phyloP scores from a whole-genome alignment of 108 stramenopile genomes.

The Cyclotella baltica region DNA sequence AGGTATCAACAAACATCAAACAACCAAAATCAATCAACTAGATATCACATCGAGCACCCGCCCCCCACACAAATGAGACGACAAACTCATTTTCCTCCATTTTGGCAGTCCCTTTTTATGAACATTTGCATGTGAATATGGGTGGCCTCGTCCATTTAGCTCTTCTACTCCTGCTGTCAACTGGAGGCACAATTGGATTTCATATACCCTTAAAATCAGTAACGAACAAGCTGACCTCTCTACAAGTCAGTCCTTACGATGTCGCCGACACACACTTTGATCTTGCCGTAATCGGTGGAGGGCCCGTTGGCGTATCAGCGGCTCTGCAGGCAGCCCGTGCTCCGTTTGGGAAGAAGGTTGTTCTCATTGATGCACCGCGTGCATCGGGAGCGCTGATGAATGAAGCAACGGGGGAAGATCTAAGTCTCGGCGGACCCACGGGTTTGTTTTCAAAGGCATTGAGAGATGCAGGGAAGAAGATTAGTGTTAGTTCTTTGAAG shows the following conservation, averaged over 20 bases:
- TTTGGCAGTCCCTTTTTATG: neutral
- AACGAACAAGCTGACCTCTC: neutral
- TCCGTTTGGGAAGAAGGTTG: slow-evolving; percentile 58
- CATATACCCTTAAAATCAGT: slow-evolving; percentile 7
- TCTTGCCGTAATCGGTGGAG: slow-evolving; percentile 78
- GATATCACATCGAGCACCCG: neutral
- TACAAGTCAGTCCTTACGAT: slow-evolving; percentile 23
- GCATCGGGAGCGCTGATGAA: slow-evolving; percentile 72
- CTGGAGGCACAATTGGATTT: slow-evolving; percentile 4
- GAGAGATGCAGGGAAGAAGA: slow-evolving; percentile 78
- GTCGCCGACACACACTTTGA: slow-evolving; percentile 57
- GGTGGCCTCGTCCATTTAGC: neutral
- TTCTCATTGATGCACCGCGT: slow-evolving; percentile 75
- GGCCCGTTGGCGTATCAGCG: slow-evolving; percentile 77
- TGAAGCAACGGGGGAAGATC: slow-evolving; percentile 69
- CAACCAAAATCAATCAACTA: too few species aligned
- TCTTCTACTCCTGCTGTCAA: neutral
- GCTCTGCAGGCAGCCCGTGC: slow-evolving; percentile 61
- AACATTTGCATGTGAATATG: neutral
- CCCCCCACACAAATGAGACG: neutral
- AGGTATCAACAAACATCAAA: too few species aligned
- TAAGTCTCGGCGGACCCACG: slow-evolving; percentile 80
- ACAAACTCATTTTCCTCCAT: neutral
- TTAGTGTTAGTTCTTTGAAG: slow-evolving; percentile 70
- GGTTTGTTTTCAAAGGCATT: slow-evolving; percentile 80